Percentiles rank a stretch among this genome's conserved stretches.
Evolutionary conservation across 495 filamentous ascomycete species (phyloP).

Genomic region (Tuber aestivum): DNA sequence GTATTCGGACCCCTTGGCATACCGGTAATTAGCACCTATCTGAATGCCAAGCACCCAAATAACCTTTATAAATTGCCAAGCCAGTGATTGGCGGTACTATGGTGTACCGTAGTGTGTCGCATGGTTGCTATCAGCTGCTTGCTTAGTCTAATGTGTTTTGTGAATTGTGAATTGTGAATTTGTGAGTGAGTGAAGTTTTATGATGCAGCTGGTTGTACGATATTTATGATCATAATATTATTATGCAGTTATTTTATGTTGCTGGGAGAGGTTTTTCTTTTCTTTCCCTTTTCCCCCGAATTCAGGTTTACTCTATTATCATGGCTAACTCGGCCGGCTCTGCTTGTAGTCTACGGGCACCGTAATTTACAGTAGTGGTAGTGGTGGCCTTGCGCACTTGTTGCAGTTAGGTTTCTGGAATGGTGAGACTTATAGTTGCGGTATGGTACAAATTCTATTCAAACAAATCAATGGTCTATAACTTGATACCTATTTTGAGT

Average conservation of each 20-base stretch:
- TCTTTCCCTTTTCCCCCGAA: not conserved
- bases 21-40: too few relatives aligned
- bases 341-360: too few relatives aligned
- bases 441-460: not conserved
- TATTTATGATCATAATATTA: too few relatives aligned
- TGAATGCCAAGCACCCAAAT: too few relatives aligned
- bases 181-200: not conserved
- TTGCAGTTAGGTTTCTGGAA: not conserved
- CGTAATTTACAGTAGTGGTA: too few relatives aligned
- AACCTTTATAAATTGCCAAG: too few relatives aligned
- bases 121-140: not conserved
- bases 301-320: not conserved
- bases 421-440: not conserved
- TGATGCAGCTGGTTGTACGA: not conserved
- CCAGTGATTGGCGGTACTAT: not conserved
- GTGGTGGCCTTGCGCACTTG: not conserved
- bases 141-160: not conserved
- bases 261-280: too few relatives aligned
- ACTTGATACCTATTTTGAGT: not conserved
- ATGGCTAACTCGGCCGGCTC: not conserved
- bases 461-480: not conserved
- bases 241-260: not conserved
- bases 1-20: too few relatives aligned
- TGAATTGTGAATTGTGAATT: too few relatives aligned
- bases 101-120: not conserved